Evolutionary conservation across 805 yeast species (phyloP).

Genomic region (Wickerhamomyces ciferrii): DNA sequence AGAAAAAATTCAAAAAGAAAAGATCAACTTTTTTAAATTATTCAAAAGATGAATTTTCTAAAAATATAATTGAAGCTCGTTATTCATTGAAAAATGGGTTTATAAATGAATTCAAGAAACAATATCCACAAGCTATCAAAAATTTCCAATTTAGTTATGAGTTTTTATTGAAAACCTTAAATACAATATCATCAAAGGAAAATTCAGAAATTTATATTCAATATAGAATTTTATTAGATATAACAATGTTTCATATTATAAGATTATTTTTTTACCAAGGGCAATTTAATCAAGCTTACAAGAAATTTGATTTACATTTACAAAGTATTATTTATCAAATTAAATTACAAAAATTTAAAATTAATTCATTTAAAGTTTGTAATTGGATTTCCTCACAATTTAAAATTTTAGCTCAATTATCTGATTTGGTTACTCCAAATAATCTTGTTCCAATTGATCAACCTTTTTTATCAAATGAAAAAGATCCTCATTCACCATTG

Average conservation of each 20-base stretch:
- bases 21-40: slow-evolving; percentile 20
- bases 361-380: slow-evolving; percentile 23
- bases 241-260: slow-evolving; percentile 56
- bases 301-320: slow-evolving; percentile 62
- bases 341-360: slow-evolving; percentile 21
- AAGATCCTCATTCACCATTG: slow-evolving; percentile 19
- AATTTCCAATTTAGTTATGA: slow-evolving; percentile 51
- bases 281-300: slow-evolving; percentile 52
- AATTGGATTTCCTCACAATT: slow-evolving; percentile 64
- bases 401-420: slow-evolving; percentile 58
- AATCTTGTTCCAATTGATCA: slow-evolving; percentile 31
- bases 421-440: slow-evolving; percentile 43
- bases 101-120: slow-evolving; percentile 43
- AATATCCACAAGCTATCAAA: slow-evolving; percentile 43
- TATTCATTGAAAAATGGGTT: slow-evolving; percentile 47
- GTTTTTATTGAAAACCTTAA: slow-evolving; percentile 35
- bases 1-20: slow-evolving; percentile 35
- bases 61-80: slow-evolving; percentile 27
- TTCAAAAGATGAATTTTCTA: slow-evolving; percentile 3
- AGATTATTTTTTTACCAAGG: slow-evolving; percentile 55
- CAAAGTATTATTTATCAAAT: slow-evolving; percentile 39
- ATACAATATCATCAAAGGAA: slow-evolving; percentile 17
- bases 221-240: slow-evolving; percentile 48
- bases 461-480: slow-evolving; percentile 25
- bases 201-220: slow-evolving; percentile 32